Evolutionary conservation across 768 basidiomycete species (phyloP).

Genomic region (Collybiopsis confluens): DNA sequence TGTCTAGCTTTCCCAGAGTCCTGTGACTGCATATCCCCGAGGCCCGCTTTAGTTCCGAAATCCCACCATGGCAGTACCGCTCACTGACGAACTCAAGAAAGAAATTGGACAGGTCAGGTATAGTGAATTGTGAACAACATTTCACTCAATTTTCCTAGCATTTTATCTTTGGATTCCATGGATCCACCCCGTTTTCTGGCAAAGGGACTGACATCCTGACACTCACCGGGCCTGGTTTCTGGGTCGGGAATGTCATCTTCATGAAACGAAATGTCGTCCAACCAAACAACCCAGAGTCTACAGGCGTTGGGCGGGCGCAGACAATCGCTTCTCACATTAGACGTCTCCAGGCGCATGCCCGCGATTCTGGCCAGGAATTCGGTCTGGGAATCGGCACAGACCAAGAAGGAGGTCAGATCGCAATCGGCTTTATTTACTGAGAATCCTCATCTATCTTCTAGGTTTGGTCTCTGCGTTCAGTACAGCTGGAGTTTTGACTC

Average conservation of each 20-base stretch:
- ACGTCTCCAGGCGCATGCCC: constrained; percentile 53
- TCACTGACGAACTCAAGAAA: constrained; percentile 35
- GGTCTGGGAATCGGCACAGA: constrained; percentile 69
- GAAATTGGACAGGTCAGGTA: constrained; percentile 41
- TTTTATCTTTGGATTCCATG: constrained; percentile 70
- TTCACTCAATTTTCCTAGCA: constrained; percentile 37
- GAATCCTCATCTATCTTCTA: constrained; percentile 16
- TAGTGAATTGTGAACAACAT: neutral
- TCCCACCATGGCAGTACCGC: neutral
- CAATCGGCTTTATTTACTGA: neutral
- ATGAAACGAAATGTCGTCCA: constrained; percentile 66
- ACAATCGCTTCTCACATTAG: too few species aligned
- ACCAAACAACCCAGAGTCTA: too few species aligned
- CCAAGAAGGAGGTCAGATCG: constrained; percentile 62
- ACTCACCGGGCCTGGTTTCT: constrained; percentile 53
- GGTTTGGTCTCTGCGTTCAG: constrained; percentile 71
- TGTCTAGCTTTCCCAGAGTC: too few species aligned
- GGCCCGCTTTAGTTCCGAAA: neutral
- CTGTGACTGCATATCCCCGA: too few species aligned
- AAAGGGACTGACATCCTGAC: constrained; percentile 46
- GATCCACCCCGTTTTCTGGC: constrained; percentile 26
- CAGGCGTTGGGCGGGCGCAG: too few species aligned
- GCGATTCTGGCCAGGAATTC: constrained; percentile 46
- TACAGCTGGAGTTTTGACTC: constrained; percentile 52
- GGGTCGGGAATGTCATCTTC: constrained; percentile 64